Evolutionary conservation across 208 protist genomes (phyloP).

Genomic region (Acanthamoeba healyi): DNA sequence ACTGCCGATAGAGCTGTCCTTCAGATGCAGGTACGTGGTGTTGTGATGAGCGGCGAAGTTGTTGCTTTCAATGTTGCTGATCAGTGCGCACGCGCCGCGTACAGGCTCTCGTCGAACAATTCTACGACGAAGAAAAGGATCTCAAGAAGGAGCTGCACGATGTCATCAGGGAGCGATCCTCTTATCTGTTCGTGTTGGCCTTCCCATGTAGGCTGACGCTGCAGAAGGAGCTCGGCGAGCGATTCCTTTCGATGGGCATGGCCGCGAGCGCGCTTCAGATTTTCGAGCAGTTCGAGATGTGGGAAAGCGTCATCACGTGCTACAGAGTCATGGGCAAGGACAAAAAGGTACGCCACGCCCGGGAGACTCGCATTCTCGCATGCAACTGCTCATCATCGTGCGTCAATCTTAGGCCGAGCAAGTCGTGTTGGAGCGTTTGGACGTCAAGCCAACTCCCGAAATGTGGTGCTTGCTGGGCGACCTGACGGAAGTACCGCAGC

Average conservation of each 20-base stretch:
- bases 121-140: slow-evolving; percentile 77
- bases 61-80: no score
- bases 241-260: slow-evolving; percentile 84
- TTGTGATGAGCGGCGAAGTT: no score
- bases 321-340: slow-evolving; percentile 82
- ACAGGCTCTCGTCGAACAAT: slow-evolving; percentile 89
- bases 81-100: no score
- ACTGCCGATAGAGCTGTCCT: slow-evolving; percentile 75
- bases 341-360: slow-evolving; percentile 35
- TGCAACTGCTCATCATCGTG: no score
- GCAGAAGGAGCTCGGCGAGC: slow-evolving; percentile 81
- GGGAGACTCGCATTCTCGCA: no score
- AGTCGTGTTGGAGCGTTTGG: slow-evolving; percentile 70
- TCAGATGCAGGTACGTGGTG: slow-evolving; percentile 39
- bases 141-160: slow-evolving; percentile 34
- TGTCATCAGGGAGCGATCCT: slow-evolving; percentile 39
- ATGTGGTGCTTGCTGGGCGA: slow-evolving; percentile 87
- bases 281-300: slow-evolving; percentile 88
- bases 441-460: slow-evolving; percentile 79
- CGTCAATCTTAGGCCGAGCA: slow-evolving; percentile 79
- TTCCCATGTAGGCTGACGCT: slow-evolving; percentile 76
- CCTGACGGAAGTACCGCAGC: slow-evolving; percentile 72
- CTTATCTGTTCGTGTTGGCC: slow-evolving; percentile 72
- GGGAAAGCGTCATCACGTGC: slow-evolving; percentile 85
- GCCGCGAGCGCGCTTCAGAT: slow-evolving; percentile 83